Evolutionary conservation across 352 stramenopile species (phyloP).

Genomic region (Globisporangium megalacanthum): DNA sequence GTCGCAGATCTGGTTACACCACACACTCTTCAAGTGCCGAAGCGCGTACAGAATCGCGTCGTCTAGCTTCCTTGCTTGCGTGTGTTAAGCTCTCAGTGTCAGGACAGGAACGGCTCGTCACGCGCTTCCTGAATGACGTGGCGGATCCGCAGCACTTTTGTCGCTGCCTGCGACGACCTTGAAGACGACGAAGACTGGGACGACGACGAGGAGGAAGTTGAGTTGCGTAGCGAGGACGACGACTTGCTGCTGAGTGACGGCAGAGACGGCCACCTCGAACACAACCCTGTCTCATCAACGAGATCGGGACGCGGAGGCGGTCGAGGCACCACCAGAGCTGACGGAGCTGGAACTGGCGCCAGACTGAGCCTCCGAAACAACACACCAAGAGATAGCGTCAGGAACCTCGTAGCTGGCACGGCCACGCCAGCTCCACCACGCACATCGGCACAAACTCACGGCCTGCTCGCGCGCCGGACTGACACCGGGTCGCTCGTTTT

Average conservation of each 20-base stretch:
- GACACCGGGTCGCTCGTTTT: conserved; percentile 21
- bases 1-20: conserved; percentile 12
- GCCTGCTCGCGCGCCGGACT: conserved; percentile 15
- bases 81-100: background rate
- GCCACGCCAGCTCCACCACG: no score
- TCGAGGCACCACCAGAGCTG: background rate
- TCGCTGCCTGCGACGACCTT: conserved; percentile 7
- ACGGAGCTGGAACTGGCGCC: conserved; percentile 5
- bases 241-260: conserved; percentile 5
- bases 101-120: conserved; percentile 48
- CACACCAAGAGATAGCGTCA: background rate
- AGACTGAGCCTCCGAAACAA: background rate
- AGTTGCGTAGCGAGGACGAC: background rate
- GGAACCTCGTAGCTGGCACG: no score
- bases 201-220: background rate
- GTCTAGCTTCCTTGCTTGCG: background rate
- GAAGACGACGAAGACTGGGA: conserved; percentile 4
- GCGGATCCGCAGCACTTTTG: conserved; percentile 65
- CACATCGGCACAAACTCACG: conserved; percentile 11
- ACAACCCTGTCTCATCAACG: background rate
- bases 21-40: background rate
- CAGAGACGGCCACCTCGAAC: conserved; percentile 1
- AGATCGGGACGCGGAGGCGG: background rate
- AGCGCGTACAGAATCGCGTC: no score
- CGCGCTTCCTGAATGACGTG: conserved; percentile 61